Evolutionary conservation across 495 filamentous ascomycete genomes (phyloP).

Genomic region (Penicillium roqueforti): DNA sequence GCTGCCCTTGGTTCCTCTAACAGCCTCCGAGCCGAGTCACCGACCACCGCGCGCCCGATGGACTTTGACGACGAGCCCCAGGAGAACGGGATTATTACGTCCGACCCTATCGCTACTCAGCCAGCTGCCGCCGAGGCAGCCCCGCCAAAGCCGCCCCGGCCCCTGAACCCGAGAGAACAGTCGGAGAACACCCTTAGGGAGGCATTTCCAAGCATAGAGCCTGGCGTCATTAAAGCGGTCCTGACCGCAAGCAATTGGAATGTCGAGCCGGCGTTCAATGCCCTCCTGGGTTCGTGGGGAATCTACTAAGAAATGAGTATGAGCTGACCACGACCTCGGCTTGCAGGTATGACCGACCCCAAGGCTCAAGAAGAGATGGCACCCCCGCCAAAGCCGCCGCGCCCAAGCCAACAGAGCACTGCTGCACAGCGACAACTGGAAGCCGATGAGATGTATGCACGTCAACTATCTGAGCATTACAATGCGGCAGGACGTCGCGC

Average conservation of each 20-base stretch:
- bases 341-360: slow-evolving; percentile 86
- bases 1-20: slow-evolving; percentile 21
- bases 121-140: slow-evolving; percentile 27
- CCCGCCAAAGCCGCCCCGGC: slow-evolving; percentile 86
- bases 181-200: slow-evolving; percentile 87
- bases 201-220: slow-evolving; percentile 85
- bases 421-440: slow-evolving; percentile 75
- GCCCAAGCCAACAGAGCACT: slow-evolving; percentile 52
- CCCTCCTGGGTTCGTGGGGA: slow-evolving; percentile 65
- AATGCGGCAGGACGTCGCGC: slow-evolving; percentile 49
- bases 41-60: slow-evolving; percentile 74
- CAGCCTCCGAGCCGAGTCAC: slow-evolving; percentile 63
- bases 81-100: slow-evolving; percentile 49
- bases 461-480: slow-evolving; percentile 89
- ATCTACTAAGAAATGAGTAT: neutral
- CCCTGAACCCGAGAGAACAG: slow-evolving; percentile 72
- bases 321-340: slow-evolving; percentile 5
- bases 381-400: slow-evolving; percentile 67
- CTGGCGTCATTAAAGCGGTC: slow-evolving; percentile 79
- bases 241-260: slow-evolving; percentile 78
- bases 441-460: slow-evolving; percentile 88
- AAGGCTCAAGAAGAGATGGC: slow-evolving; percentile 65
- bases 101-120: slow-evolving; percentile 35
- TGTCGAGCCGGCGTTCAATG: slow-evolving; percentile 94
- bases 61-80: slow-evolving; percentile 85